Conservation (phyloP, 1,139 yeast genomes). For the Diutina mesorugosa region DNA sequence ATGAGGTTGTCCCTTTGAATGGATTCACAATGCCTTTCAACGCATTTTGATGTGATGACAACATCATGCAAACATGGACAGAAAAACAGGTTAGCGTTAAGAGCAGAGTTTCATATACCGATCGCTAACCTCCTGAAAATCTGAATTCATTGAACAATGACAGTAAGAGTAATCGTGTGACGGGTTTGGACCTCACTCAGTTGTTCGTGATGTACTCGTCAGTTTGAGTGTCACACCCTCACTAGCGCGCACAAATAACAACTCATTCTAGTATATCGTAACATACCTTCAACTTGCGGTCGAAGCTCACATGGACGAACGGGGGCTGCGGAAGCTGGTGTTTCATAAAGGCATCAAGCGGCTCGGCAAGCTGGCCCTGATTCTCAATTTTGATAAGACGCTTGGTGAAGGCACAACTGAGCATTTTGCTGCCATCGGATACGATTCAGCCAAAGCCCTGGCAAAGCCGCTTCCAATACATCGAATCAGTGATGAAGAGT, state of each 20-base stretch:
- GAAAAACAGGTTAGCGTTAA: too few species aligned
- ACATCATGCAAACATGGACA: too few species aligned
- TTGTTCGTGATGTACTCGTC: too few species aligned
- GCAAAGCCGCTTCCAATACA: constrained; percentile 20
- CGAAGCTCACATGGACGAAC: background rate
- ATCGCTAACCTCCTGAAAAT: too few species aligned
- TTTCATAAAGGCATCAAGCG: constrained; percentile 10
- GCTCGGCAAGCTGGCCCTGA: constrained; percentile 8
- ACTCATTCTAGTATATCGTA: background rate
- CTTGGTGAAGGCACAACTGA: constrained; percentile 4
- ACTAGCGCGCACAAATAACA: background rate
- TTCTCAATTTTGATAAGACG: constrained; percentile 7
- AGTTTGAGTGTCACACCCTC: background rate
- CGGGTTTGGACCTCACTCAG: too few species aligned
- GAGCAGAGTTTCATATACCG: too few species aligned
- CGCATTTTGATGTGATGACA: too few species aligned
- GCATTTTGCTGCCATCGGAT: constrained; percentile 23
- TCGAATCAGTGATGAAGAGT: constrained; percentile 13
- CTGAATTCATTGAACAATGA: too few species aligned
- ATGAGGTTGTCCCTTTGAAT: too few species aligned
- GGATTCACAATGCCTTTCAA: too few species aligned
- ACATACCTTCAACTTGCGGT: background rate
- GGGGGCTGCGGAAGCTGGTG: constrained; percentile 4
- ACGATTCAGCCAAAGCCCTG: constrained; percentile 12
- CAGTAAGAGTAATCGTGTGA: too few species aligned